A percentile compares a stretch with the other conserved stretches of the same genome.
These are phyloP conservation scores for Musa beccarii DNA, from an alignment of 176 grass and related monocot genomes.

Conservation along the genomic window DNA sequence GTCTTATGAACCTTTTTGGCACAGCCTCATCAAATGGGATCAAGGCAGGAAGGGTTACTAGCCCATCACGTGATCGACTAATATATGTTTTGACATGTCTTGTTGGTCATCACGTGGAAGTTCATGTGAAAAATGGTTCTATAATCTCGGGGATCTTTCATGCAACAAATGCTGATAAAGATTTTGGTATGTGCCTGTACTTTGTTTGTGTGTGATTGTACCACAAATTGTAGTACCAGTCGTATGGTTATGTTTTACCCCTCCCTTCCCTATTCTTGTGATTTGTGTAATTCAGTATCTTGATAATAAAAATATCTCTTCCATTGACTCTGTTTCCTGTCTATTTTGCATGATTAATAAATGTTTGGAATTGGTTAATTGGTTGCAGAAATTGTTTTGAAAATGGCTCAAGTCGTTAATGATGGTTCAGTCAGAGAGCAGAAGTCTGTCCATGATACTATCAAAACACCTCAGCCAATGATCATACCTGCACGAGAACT, in stretches of 20 bases:
- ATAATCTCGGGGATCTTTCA: conserved; percentile 95
- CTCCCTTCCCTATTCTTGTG: neutral
- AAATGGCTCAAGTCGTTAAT: conserved; percentile 89
- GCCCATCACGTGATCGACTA: conserved; percentile 59
- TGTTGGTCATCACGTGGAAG: conserved; percentile 72
- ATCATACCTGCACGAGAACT: conserved; percentile 70
- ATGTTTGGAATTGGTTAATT: conserved; percentile 16
- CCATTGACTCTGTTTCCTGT: neutral
- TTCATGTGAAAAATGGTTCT: conserved; percentile 93
- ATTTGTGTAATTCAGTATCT: neutral
- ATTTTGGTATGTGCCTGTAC: conserved; percentile 48
- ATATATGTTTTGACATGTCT: conserved; percentile 64
- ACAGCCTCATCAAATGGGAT: conserved; percentile 44
- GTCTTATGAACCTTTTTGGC: conserved; percentile 12
- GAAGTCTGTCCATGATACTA: conserved; percentile 30
- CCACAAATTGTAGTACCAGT: neutral
- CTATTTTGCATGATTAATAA: conserved; percentile 18
- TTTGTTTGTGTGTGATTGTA: neutral
- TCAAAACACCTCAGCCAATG: conserved; percentile 75
- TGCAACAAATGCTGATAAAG: conserved; percentile 74
- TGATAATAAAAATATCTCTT: neutral
- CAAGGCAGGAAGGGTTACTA: conserved; percentile 36
- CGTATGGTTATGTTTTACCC: neutral
- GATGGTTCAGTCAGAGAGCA: conserved; percentile 53
- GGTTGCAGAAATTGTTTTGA: conserved; percentile 63